Percentiles rank a stretch among this genome's conserved stretches.
Evolutionary conservation across 352 stramenopile species (phyloP).

Genomic region (Phytophthora multivora): DNA sequence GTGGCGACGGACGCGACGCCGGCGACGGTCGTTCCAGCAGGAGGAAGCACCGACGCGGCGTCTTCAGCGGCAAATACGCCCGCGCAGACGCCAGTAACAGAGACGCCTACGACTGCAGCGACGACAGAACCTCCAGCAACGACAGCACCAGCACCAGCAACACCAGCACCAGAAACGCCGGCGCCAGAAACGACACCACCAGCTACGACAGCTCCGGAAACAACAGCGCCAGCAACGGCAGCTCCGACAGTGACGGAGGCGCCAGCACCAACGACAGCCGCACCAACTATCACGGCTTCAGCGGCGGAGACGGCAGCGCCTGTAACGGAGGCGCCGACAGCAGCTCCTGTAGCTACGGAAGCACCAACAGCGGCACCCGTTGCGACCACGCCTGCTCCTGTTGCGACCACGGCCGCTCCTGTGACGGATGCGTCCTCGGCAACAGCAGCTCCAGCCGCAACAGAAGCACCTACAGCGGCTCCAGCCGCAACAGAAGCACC

Average conservation of each 20-base stretch:
- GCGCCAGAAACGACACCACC: not conserved
- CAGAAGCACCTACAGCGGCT: slow-evolving; percentile 7
- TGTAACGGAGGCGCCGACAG: not conserved
- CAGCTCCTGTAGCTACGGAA: not conserved
- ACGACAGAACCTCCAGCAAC: slow-evolving; percentile 3
- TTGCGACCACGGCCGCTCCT: slow-evolving; percentile 1
- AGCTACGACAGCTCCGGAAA: not conserved
- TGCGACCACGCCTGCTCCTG: slow-evolving; percentile 10
- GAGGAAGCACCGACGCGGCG: slow-evolving; percentile 1
- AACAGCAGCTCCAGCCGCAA: not conserved
- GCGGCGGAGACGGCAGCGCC: not conserved
- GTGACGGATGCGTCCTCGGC: not conserved
- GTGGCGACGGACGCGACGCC: slow-evolving; percentile 8
- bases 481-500: slow-evolving; percentile 18
- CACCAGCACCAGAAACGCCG: too few species aligned
- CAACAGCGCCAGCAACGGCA: not conserved
- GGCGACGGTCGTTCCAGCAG: slow-evolving; percentile 25
- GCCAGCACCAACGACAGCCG: not conserved
- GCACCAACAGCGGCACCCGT: slow-evolving; percentile 3
- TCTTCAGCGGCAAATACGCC: slow-evolving; percentile 4
- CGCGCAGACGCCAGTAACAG: not conserved
- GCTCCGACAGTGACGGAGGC: not conserved
- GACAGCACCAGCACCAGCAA: slow-evolving; percentile 3
- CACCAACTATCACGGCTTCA: not conserved
- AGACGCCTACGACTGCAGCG: slow-evolving; percentile 3